phyloP scores from a whole-genome alignment of 1,284 basidiomycete species.

The Cryptococcus deneoformans region DNA sequence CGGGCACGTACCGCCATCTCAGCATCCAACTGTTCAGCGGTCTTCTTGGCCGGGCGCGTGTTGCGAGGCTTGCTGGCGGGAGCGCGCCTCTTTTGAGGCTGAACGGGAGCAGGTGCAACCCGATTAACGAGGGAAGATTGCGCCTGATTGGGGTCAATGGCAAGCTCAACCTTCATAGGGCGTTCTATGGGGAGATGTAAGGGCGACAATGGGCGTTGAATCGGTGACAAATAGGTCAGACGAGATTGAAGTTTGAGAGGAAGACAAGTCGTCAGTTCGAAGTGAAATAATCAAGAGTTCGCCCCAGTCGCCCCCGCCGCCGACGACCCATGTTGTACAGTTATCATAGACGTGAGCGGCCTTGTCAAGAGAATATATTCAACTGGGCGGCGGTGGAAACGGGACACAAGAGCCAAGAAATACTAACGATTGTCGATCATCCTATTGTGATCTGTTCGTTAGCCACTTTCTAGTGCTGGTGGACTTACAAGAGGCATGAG shows the following conservation, averaged over 20 bases:
- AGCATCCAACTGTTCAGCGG: constrained; percentile 58
- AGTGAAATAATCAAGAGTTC: not conserved
- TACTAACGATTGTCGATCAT: constrained; percentile 99
- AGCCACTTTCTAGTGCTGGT: constrained; percentile 1
- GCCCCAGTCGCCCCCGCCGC: not conserved
- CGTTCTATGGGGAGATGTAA: constrained; percentile 61
- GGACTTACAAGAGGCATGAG: constrained; percentile 69
- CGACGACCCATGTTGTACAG: not conserved
- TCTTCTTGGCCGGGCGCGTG: constrained; percentile 54
- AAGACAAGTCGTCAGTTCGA: not conserved
- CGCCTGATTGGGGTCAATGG: constrained; percentile 74
- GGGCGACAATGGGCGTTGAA: no score
- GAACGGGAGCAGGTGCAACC: constrained; percentile 52
- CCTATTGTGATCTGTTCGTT: constrained; percentile 74
- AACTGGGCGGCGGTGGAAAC: not conserved
- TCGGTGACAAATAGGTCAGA: no score
- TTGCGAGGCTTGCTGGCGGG: constrained; percentile 40
- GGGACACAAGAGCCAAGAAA: constrained; percentile 2
- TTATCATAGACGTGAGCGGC: not conserved
- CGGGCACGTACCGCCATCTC: constrained; percentile 65
- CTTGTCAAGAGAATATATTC: not conserved
- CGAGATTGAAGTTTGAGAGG: no score
- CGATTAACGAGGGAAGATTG: constrained; percentile 54
- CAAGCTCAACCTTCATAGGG: constrained; percentile 97
- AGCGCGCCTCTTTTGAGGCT: constrained; percentile 53